These are phyloP conservation scores for Monsonia emarginata DNA, from an alignment of 441 rosid genomes.

Conservation along the genomic window DNA sequence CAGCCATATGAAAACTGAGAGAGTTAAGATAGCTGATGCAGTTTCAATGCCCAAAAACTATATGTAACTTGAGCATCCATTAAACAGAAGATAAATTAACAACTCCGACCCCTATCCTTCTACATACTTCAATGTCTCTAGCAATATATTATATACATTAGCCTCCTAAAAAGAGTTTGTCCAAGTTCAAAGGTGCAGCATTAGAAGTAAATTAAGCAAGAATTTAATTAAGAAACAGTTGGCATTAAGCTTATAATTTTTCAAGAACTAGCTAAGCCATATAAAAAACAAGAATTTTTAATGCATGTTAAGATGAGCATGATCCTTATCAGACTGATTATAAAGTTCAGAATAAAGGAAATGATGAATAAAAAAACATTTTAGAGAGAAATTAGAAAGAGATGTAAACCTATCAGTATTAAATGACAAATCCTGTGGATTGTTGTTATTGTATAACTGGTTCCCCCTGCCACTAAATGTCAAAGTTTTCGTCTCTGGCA, in stretches of 20 bases:
- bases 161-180: neutral
- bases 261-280: neutral
- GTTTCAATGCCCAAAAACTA: neutral
- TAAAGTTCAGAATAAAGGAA: conserved; percentile 5
- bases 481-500: conserved; percentile 18
- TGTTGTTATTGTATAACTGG: conserved; percentile 22
- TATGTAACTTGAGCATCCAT: neutral
- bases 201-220: neutral
- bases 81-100: neutral
- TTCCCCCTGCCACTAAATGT: conserved; percentile 21
- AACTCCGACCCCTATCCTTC: neutral
- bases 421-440: conserved; percentile 29
- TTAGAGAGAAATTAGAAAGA: conserved; percentile 3
- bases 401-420: conserved; percentile 33
- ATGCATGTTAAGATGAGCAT: neutral
- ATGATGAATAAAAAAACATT: neutral
- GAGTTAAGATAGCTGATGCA: neutral
- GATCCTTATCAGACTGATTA: neutral
- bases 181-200: neutral
- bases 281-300: neutral
- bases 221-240: neutral
- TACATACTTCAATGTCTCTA: neutral
- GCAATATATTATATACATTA: neutral
- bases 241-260: neutral
- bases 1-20: neutral